Conservation (phyloP, 1,284 basidiomycete species). For the Limonomyces culmigenus region DNA sequence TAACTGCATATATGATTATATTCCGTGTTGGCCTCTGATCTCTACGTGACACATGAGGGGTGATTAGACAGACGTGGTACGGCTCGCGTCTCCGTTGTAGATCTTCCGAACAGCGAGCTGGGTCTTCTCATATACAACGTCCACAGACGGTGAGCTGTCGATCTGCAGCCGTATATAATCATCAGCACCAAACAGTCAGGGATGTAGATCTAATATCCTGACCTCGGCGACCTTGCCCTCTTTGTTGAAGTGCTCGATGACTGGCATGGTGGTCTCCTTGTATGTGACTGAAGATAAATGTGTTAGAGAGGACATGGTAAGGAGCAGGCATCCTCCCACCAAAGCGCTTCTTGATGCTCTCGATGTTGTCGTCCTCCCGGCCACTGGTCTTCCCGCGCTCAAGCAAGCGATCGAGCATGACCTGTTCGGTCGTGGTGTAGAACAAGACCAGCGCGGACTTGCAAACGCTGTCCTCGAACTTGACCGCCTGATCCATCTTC, state of each 20-base stretch:
- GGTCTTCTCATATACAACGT: constrained; percentile 58
- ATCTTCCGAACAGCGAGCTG: too few relatives aligned
- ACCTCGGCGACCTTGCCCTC: constrained; percentile 71
- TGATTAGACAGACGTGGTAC: too few relatives aligned
- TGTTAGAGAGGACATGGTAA: constrained; percentile 2
- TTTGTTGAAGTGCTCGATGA: constrained; percentile 73
- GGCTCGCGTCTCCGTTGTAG: too few relatives aligned
- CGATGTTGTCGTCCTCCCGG: constrained; percentile 88
- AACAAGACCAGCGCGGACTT: constrained; percentile 70
- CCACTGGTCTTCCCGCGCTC: constrained; percentile 91
- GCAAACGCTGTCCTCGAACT: constrained; percentile 87
- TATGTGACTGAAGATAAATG: constrained; percentile 53
- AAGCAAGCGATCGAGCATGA: constrained; percentile 76
- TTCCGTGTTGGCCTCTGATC: too few relatives aligned
- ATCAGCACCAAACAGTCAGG: constrained; percentile 1
- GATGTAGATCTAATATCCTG: constrained; percentile 11
- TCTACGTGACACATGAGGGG: too few relatives aligned
- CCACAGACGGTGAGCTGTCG: constrained; percentile 58
- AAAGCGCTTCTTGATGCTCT: constrained; percentile 96
- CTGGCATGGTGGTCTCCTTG: constrained; percentile 87
- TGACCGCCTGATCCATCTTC: constrained; percentile 94
- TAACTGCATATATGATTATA: too few relatives aligned
- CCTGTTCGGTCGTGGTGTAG: constrained; percentile 79
- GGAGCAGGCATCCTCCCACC: constrained; percentile 30
- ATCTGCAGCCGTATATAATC: constrained; percentile 31